Evolutionary conservation across 495 filamentous ascomycete species (phyloP), one percentile per base, ranked within the genome.

Genomic region (Neurospora sp.): DNA sequence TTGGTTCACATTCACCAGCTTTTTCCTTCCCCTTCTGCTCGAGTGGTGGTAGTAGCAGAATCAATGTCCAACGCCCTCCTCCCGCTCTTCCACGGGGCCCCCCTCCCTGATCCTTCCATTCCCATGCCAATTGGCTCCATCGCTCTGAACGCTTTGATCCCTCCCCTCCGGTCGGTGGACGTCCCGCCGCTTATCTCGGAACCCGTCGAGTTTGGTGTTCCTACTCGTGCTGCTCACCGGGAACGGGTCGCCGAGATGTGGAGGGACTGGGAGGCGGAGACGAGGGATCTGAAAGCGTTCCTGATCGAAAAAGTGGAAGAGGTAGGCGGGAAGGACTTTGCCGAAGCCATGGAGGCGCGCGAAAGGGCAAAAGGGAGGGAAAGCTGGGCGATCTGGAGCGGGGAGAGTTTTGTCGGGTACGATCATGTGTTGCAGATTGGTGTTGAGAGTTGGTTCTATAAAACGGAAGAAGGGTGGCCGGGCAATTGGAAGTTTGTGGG

Each of bases 361-460:
- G 42, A 59, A 19, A 17, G 39, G 39, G 21, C 13, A 7, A 38
- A 36, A 37, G 39, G 40, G 21, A 28, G 31, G 17, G 71, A 72
- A 24, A 24, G 40, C 24, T 62, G 48, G 70, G 28, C 43, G 36
- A 70, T 74, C n/a, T 4, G 79, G 13, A 21, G 24, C 39, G 79
- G 80, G 66, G 76, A 77, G 34, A 77, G 77, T 39, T 82, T 82
- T 72, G 70, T 73, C 36, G 70, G 75, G 62, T 74, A 75, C 31
- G 62, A 74, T 38, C 71, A 75, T 31, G 78, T 77, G n/a, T 38
- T 66, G 83, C 83, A 84, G 71, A 72, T 82, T 39, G 83, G 81
- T 70, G 78, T 81, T 17, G 79, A 81, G 3, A 79, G 78, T 2
- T 73, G 82, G 36, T 77, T 83, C 43, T 81, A 83, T 34, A 82